Evolutionary conservation across 1,139 yeast species (phyloP).

Genomic region (Candida frijolesensis): DNA sequence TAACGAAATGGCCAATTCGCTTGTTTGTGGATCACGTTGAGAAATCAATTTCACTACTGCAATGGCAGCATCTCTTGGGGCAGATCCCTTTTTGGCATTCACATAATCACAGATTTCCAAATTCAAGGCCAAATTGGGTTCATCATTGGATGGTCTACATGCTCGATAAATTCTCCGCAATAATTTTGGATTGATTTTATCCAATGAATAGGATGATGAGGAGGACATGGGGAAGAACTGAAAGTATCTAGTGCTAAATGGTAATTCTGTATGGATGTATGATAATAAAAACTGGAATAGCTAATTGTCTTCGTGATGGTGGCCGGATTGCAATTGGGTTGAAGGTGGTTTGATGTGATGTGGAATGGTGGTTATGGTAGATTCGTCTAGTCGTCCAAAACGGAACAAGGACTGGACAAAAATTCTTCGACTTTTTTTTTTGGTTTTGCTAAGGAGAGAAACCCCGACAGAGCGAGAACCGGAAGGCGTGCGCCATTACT

Average conservation of each 20-base stretch:
- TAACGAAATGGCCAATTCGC: constrained; percentile 56
- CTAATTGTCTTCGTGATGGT: too few relatives aligned
- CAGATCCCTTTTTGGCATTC: constrained; percentile 87
- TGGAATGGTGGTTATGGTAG: too few relatives aligned
- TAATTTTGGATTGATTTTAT: constrained; percentile 57
- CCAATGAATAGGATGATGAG: constrained; percentile 39
- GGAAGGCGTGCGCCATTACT: too few relatives aligned
- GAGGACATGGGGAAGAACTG: neutral
- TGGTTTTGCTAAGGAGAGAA: too few relatives aligned
- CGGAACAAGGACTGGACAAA: neutral
- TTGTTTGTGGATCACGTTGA: constrained; percentile 79
- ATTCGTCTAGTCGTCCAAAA: neutral
- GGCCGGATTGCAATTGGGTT: too few relatives aligned
- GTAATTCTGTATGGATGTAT: too few relatives aligned
- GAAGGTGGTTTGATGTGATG: too few relatives aligned
- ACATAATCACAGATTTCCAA: constrained; percentile 92
- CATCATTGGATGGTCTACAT: constrained; percentile 79
- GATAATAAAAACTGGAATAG: too few relatives aligned
- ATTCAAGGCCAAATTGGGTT: constrained; percentile 87
- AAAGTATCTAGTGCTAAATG: neutral
- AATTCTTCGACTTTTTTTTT: too few relatives aligned
- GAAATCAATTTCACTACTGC: constrained; percentile 86
- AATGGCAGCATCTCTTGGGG: constrained; percentile 92
- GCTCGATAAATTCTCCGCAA: constrained; percentile 80
- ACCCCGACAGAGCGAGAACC: too few relatives aligned